These are phyloP conservation scores for Suillus bovinus DNA, from an alignment of 768 basidiomycete species.

Conservation along the genomic window DNA sequence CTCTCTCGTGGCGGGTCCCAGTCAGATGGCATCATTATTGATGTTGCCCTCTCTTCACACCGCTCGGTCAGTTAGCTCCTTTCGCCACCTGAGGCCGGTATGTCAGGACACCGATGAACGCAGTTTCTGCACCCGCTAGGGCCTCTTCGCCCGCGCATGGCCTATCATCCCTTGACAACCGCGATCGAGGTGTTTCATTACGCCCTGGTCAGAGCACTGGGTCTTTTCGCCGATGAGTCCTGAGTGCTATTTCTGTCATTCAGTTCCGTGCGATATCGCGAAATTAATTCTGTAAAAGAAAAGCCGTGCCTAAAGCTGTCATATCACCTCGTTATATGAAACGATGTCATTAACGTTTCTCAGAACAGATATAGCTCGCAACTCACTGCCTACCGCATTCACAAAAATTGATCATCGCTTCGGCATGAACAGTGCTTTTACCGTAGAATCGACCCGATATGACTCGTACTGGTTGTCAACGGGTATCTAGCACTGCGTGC, in stretches of 20 bases:
- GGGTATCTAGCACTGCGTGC: not conserved
- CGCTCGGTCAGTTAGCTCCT: not conserved
- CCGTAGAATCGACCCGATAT: not conserved
- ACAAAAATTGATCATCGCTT: not conserved
- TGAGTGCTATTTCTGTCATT: not conserved
- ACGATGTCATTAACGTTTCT: no score
- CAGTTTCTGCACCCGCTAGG: not conserved
- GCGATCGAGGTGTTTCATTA: not conserved
- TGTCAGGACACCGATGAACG: not conserved
- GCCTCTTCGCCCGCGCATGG: not conserved
- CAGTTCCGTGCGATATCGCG: not conserved
- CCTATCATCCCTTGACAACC: not conserved
- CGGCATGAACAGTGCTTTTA: not conserved
- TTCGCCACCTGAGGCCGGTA: not conserved
- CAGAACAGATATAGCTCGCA: not conserved
- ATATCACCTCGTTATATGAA: not conserved
- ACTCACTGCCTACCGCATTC: not conserved
- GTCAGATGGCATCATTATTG: not conserved
- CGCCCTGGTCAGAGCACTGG: not conserved
- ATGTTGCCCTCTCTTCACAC: not conserved
- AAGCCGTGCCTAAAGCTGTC: not conserved
- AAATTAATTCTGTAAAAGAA: not conserved
- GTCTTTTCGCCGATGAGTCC: no score
- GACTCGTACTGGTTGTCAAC: slow-evolving; percentile 1
- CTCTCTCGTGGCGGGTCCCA: not conserved